Base-by-base conservation (phyloP, 2,329 filamentous ascomycete species). In the Hansfordia pulvinata region DNA sequence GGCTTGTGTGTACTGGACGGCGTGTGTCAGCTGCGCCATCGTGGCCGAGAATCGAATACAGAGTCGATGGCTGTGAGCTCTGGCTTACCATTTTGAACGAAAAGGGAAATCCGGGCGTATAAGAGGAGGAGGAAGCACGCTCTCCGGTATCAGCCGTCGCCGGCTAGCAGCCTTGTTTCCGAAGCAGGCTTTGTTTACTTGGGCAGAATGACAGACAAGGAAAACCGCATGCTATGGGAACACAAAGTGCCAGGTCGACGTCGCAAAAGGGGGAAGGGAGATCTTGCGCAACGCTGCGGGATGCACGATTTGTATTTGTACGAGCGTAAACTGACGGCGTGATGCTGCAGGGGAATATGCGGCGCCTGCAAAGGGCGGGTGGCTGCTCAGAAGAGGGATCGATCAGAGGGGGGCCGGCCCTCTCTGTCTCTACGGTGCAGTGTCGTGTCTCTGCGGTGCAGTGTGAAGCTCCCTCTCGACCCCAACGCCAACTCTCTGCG, bases 211-310 rank as follows among this genome's bases (percentile, higher is more conserved):
- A 38, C 43, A 39, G 38, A 32, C 38, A 44, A 42, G 37, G 30
- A 25, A 38, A 31, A 28, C 14, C 32, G 30, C 30, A n/a, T n/a
- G 41, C 35, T 42, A 41, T 39, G 26, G 35, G 39, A 29, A 35
- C 27, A 36, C 40, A 36, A 38, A 32, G 33, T 35, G 41, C 28
- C 36, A 35, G 34, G 35, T 38, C 33, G 35, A 44, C 35, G 40
- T 39, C 42, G 46, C 46, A 42, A 48, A 49, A 42, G 35, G 32
- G 39, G 38, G 34, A 35, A 45, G 37, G 37, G 32, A 30, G 19
- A 28, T 37, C 36, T 35, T 33, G 32, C n/a, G n/a, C n/a, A n/a
- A n/a, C n/a, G n/a, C n/a, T n/a, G n/a, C n/a, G n/a, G n/a, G n/a
- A n/a, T n/a, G n/a, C n/a, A n/a, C n/a, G n/a, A n/a, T n/a, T n/a